These are phyloP conservation scores for Neofusicoccum laricinum DNA, from an alignment of 2,329 filamentous ascomycete species.

Conservation along the genomic window DNA sequence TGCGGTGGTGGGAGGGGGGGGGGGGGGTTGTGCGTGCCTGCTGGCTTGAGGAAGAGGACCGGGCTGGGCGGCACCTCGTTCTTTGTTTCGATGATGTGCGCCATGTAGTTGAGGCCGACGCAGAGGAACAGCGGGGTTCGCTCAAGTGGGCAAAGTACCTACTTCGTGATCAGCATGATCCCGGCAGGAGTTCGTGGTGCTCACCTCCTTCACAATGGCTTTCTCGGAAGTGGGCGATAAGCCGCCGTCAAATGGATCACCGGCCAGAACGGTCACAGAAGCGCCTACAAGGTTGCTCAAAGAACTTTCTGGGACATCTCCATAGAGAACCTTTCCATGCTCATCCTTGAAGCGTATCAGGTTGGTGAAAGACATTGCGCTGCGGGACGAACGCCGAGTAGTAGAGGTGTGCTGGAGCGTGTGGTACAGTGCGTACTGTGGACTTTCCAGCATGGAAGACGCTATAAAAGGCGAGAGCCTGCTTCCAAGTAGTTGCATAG, in stretches of 20 bases:
- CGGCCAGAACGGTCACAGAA: background rate
- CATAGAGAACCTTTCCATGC: background rate
- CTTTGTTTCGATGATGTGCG: slow-evolving; percentile 59
- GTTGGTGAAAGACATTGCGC: background rate
- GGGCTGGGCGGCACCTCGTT: slow-evolving; percentile 29
- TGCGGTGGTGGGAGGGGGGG: slow-evolving; percentile 32
- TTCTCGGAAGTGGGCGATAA: background rate
- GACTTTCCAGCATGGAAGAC: too few species aligned
- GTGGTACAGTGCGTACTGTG: too few species aligned
- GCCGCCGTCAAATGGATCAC: background rate
- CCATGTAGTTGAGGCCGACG: slow-evolving; percentile 78
- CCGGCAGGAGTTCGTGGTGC: background rate
- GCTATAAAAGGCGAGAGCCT: too few species aligned
- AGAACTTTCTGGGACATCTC: background rate
- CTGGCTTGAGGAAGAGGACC: slow-evolving; percentile 34
- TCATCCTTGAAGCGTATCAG: background rate
- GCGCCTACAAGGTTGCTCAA: background rate
- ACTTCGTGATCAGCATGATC: background rate
- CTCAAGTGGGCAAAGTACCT: slow-evolving; percentile 69
- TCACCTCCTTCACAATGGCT: background rate
- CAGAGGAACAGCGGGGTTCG: slow-evolving; percentile 61
- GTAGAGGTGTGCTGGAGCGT: background rate
- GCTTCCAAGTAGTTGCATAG: background rate
- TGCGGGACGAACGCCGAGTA: background rate
- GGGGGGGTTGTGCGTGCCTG: slow-evolving; percentile 33